Conservation (phyloP, 164 flowering plant species). For the Tetracentron sinense region DNA sequence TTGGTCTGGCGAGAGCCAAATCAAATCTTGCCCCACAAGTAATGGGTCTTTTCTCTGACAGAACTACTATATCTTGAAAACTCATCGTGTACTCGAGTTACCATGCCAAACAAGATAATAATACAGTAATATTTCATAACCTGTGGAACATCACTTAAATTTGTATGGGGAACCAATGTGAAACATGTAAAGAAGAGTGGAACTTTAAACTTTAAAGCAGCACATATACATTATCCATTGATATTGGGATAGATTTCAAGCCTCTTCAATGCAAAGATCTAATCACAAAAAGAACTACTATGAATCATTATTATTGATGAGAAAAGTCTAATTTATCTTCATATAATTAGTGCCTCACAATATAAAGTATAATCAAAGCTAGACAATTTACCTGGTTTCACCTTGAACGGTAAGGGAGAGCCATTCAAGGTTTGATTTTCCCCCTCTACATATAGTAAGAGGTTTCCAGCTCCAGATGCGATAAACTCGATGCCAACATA, state of each 20-base stretch:
- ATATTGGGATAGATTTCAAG: background rate
- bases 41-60: too few relatives aligned
- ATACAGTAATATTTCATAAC: too few relatives aligned
- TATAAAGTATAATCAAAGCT: background rate
- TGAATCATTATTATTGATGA: background rate
- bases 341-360: background rate
- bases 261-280: background rate
- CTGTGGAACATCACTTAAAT: background rate
- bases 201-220: background rate
- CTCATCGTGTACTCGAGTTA: too few relatives aligned
- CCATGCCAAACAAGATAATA: background rate
- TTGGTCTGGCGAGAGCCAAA: too few relatives aligned
- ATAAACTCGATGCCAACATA: constrained; percentile 54
- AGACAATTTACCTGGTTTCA: constrained; percentile 64
- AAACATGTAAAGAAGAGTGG: background rate
- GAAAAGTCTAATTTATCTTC: background rate
- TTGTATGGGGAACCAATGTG: background rate
- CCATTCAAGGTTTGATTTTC: constrained; percentile 59
- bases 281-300: background rate
- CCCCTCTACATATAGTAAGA: constrained; percentile 43
- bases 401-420: constrained; percentile 70
- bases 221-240: background rate
- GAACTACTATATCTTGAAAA: too few relatives aligned
- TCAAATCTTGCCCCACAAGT: too few relatives aligned
- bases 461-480: constrained; percentile 47